Evolutionary conservation across 805 yeast genomes (phyloP).

Genomic region (Saccharomycopsis fermentans): DNA sequence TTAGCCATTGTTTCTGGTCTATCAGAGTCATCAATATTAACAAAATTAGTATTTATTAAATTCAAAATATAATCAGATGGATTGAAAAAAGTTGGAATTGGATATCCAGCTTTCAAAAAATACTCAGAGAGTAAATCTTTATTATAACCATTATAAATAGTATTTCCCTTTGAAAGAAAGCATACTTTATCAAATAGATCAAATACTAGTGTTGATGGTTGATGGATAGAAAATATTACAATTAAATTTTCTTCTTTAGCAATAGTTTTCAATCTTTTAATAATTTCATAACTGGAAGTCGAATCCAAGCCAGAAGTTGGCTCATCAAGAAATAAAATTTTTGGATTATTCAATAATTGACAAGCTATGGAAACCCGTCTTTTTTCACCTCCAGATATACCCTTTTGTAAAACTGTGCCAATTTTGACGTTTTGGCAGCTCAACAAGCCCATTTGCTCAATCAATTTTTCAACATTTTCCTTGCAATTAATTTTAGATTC

Average conservation of each 20-base stretch:
- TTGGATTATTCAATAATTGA: slow-evolving; percentile 66
- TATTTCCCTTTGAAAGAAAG: slow-evolving; percentile 50
- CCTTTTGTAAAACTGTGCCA: slow-evolving; percentile 26
- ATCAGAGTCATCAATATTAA: neutral
- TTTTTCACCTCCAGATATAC: slow-evolving; percentile 78
- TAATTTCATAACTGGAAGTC: slow-evolving; percentile 54
- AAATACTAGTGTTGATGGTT: slow-evolving; percentile 71
- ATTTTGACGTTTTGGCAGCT: neutral
- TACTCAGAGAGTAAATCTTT: slow-evolving; percentile 36
- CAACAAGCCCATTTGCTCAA: slow-evolving; percentile 2
- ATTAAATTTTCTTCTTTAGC: slow-evolving; percentile 56
- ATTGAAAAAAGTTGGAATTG: slow-evolving; percentile 51
- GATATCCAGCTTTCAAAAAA: slow-evolving; percentile 39
- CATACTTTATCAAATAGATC: slow-evolving; percentile 57
- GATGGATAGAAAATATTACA: slow-evolving; percentile 68
- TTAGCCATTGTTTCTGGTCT: neutral
- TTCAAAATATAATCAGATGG: slow-evolving; percentile 71
- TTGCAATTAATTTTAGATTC: neutral
- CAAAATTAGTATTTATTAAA: slow-evolving; percentile 28
- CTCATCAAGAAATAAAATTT: slow-evolving; percentile 73
- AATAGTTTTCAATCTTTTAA: slow-evolving; percentile 48
- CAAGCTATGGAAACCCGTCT: slow-evolving; percentile 68
- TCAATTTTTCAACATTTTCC: neutral
- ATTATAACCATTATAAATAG: slow-evolving; percentile 18
- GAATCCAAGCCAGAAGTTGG: slow-evolving; percentile 87